Percentiles rank a stretch among this genome's conserved stretches.
These are phyloP conservation scores for Phanerochaete sordida DNA, from an alignment of 768 basidiomycete species.

Conservation along the genomic window DNA sequence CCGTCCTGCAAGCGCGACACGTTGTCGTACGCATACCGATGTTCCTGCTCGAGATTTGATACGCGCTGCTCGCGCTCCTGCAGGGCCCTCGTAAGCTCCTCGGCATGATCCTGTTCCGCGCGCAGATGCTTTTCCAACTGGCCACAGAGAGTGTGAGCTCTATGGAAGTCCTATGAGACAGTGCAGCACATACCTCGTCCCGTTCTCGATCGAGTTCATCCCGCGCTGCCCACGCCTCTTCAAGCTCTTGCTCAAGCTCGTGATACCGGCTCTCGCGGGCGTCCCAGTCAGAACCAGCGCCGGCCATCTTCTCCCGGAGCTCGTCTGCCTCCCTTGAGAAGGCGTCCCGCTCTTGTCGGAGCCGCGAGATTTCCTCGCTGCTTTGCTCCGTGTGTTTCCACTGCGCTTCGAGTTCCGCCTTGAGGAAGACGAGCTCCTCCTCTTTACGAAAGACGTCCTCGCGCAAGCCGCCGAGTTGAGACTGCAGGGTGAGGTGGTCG, in stretches of 20 bases:
- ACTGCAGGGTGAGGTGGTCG: conserved; percentile 40
- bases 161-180: background rate
- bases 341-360: conserved; percentile 30
- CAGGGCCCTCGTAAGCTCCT: conserved; percentile 42
- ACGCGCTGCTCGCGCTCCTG: conserved; percentile 55
- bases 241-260: conserved; percentile 53
- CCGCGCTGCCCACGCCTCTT: conserved; percentile 48
- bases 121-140: conserved; percentile 55
- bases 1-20: conserved; percentile 53
- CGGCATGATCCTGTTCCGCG: conserved; percentile 49
- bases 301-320: conserved; percentile 23
- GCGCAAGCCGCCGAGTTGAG: conserved; percentile 32
- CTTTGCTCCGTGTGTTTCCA: conserved; percentile 62
- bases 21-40: conserved; percentile 50
- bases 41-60: conserved; percentile 50
- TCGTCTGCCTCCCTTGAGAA: conserved; percentile 26
- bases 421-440: conserved; percentile 38
- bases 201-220: conserved; percentile 55
- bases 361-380: conserved; percentile 41
- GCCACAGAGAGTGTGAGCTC: background rate
- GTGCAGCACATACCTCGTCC: conserved; percentile 40
- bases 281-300: conserved; percentile 55
- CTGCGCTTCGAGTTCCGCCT: conserved; percentile 66
- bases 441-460: conserved; percentile 33
- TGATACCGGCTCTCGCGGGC: conserved; percentile 51